Evolutionary conservation across 208 protist species (phyloP), one percentile per base, ranked within the genome.

Genomic region (Hexamita inflata): DNA sequence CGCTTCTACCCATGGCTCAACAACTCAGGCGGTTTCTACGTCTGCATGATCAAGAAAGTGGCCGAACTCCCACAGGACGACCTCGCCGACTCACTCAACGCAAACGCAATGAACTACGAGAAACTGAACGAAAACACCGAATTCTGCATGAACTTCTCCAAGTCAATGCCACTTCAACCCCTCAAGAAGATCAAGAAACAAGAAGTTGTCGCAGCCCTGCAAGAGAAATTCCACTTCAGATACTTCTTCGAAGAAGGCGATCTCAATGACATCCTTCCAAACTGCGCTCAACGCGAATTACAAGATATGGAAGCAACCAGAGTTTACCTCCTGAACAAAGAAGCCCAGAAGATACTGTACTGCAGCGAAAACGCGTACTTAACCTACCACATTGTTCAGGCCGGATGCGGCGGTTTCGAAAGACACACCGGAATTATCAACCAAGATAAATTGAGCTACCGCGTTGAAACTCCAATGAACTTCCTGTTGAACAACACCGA

Each of bases 1-100:
- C n/a, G 64, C 2, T 70, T 70, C 38, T 70, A 70, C 38, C 64
- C 64, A 4, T 70, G 64, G 64, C 9, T 45, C 11, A n/a, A 13
- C 11, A 38, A 70, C 35, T 42, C 64, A 9, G 64, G 64, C 28
- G 64, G 64, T 45, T 70, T 70, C n/a, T 70, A 57, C 38, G 64
- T 70, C 24, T 7, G 19, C 7, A 32, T 70, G 7, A 15, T 70
- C 34, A n/a, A 70, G 64, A 29, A 42, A 35, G 9, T 45, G 7
- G 28, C 24, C 11, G 34, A 35, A 32, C n/a, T 70, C 11, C 32
- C 9, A 38, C 7, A 9, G n/a, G n/a, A n/a, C n/a, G n/a, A n/a
- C n/a, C n/a, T n/a, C n/a, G n/a, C n/a, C n/a, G n/a, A n/a, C n/a
- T n/a, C n/a, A n/a, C n/a, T n/a, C n/a, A n/a, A n/a, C n/a, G n/a